Evolutionary conservation across 78 protist genomes (phyloP).

Genomic region (Dictyostelium purpureum): DNA sequence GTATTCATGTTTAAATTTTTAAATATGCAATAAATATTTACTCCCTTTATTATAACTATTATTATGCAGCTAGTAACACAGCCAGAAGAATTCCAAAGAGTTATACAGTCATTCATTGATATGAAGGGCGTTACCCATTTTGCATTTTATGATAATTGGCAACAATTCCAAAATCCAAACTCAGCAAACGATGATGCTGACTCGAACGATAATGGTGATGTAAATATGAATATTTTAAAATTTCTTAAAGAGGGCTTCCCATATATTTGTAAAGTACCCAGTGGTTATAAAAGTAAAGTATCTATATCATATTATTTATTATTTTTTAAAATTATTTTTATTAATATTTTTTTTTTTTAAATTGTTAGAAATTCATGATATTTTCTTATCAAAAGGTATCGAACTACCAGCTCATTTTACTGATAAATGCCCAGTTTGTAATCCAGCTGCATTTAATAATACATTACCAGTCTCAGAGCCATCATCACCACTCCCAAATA

Average conservation of each 20-base stretch:
- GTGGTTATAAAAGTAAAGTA: slow-evolving; percentile 64
- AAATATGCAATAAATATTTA: not conserved
- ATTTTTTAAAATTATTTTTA: not conserved
- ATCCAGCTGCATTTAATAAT: slow-evolving; percentile 23
- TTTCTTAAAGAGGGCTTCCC: slow-evolving; percentile 69
- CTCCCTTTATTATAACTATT: not conserved
- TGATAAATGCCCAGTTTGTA: slow-evolving; percentile 48
- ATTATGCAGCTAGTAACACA: slow-evolving; percentile 34
- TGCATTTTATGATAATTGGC: slow-evolving; percentile 76
- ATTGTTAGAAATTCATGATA: slow-evolving; percentile 54
- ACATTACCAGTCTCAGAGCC: slow-evolving; percentile 3
- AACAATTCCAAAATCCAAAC: not conserved
- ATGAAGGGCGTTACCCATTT: slow-evolving; percentile 46
- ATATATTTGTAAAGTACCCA: slow-evolving; percentile 37
- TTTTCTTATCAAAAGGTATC: slow-evolving; percentile 43
- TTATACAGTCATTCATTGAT: slow-evolving; percentile 4
- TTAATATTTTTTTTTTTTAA: not conserved
- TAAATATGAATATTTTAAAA: slow-evolving; percentile 68
- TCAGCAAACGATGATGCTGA: slow-evolving; percentile 39
- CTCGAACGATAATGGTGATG: slow-evolving; percentile 73
- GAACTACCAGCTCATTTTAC: slow-evolving; percentile 21
- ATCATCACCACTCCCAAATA: not conserved
- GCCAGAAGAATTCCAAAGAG: slow-evolving; percentile 51
- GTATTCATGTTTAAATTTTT: not conserved
- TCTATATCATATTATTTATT: not conserved